phyloP scores from a whole-genome alignment of 2,329 filamentous ascomycete species.

The Sarocladium oryzae region DNA sequence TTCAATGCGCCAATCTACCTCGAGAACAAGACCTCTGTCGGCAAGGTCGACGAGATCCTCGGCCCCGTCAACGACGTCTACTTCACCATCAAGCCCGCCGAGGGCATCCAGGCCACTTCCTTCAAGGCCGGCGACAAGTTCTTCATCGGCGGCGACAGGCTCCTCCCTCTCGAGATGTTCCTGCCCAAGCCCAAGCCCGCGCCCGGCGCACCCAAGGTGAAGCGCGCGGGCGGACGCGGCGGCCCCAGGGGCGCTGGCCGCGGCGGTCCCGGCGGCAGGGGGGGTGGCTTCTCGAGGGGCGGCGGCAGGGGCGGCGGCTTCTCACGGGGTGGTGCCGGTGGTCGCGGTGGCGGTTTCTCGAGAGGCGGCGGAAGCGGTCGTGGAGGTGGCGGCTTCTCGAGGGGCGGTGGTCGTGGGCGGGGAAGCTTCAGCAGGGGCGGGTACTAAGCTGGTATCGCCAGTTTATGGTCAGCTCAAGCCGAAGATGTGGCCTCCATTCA shows the following conservation, averaged over 20 bases:
- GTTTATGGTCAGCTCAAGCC: no score
- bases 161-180: constrained; percentile 92
- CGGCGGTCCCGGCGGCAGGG: constrained; percentile 9
- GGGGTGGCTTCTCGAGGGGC: constrained; percentile 14
- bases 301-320: constrained; percentile 20
- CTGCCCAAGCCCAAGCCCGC: constrained; percentile 82
- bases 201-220: constrained; percentile 55
- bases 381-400: constrained; percentile 12
- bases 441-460: constrained; percentile 14
- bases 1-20: constrained; percentile 99
- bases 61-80: constrained; percentile 96
- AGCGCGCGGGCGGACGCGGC: constrained; percentile 49
- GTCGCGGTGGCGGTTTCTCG: constrained; percentile 15
- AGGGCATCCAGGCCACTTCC: constrained; percentile 88
- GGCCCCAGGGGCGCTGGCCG: constrained; percentile 22
- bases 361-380: constrained; percentile 13
- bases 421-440: constrained; percentile 25
- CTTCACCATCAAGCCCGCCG: constrained; percentile 96
- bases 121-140: constrained; percentile 98
- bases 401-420: constrained; percentile 20
- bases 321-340: constrained; percentile 14
- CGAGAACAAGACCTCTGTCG: constrained; percentile 95
- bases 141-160: constrained; percentile 90
- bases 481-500: no score
- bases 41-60: constrained; percentile 97